Evolutionary conservation across 2,329 filamentous ascomycete species (phyloP).

Genomic region (Aspergillus sp.): DNA sequence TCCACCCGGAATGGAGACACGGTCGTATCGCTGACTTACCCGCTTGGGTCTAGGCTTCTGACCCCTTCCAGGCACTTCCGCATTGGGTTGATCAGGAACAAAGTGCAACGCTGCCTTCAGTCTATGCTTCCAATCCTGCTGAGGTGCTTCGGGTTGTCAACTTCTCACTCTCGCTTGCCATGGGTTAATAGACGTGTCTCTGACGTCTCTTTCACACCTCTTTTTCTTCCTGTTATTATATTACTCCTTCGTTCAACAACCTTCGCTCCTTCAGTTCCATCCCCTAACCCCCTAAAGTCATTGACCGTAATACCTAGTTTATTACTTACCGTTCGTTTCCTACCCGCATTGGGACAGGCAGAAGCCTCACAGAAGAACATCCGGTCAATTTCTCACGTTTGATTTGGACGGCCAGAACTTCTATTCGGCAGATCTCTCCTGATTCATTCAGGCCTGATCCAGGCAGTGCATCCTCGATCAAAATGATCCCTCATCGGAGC

Average conservation of each 20-base stretch:
- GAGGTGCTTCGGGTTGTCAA: neutral
- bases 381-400: neutral
- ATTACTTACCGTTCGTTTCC: neutral
- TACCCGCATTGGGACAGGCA: neutral
- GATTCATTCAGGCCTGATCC: neutral
- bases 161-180: neutral
- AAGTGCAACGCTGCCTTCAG: neutral
- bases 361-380: neutral
- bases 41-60: neutral
- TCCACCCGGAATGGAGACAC: no score
- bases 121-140: neutral
- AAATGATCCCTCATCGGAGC: conserved; percentile 45
- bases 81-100: neutral
- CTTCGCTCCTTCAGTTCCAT: neutral
- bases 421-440: neutral
- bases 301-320: neutral
- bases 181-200: neutral
- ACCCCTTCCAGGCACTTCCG: neutral
- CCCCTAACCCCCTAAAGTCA: neutral
- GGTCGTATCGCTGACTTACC: neutral
- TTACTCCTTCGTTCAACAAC: neutral
- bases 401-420: neutral
- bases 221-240: neutral
- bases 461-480: conserved; percentile 12
- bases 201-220: neutral